These are phyloP conservation scores for Hymenoscyphus scutula DNA, from an alignment of 2,329 filamentous ascomycete species.

Conservation along the genomic window DNA sequence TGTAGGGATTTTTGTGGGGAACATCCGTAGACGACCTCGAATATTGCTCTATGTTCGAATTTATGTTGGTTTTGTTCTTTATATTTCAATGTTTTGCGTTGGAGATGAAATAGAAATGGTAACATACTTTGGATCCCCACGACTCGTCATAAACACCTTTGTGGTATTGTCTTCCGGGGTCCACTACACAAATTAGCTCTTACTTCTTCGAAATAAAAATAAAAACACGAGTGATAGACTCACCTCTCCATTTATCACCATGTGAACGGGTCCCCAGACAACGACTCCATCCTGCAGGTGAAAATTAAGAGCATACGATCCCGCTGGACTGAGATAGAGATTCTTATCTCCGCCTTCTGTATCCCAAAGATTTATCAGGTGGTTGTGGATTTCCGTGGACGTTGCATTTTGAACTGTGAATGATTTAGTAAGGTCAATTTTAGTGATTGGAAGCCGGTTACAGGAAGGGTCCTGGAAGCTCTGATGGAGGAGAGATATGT, in stretches of 20 bases:
- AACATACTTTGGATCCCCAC: background rate
- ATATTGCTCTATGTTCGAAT: background rate
- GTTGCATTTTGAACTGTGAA: background rate
- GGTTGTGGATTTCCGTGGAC: background rate
- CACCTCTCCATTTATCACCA: background rate
- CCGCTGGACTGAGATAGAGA: slow-evolving; percentile 4
- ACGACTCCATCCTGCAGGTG: background rate
- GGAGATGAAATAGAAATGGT: too few species aligned
- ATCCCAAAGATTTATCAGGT: background rate
- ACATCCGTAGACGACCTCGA: background rate
- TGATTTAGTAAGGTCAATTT: background rate
- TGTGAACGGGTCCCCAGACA: background rate
- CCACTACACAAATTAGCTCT: background rate
- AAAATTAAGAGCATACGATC: background rate
- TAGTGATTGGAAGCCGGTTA: background rate
- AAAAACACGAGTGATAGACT: too few species aligned
- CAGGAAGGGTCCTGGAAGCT: background rate
- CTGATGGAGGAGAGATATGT: background rate
- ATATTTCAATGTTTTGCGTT: too few species aligned
- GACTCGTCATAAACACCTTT: slow-evolving; percentile 1
- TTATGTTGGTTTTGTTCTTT: too few species aligned
- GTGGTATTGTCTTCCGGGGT: slow-evolving; percentile 4
- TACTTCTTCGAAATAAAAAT: background rate
- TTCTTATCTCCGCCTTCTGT: background rate
- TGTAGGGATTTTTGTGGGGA: background rate